Conservation (phyloP, 352 stramenopile genomes). For the Plasmopara halstedii region DNA sequence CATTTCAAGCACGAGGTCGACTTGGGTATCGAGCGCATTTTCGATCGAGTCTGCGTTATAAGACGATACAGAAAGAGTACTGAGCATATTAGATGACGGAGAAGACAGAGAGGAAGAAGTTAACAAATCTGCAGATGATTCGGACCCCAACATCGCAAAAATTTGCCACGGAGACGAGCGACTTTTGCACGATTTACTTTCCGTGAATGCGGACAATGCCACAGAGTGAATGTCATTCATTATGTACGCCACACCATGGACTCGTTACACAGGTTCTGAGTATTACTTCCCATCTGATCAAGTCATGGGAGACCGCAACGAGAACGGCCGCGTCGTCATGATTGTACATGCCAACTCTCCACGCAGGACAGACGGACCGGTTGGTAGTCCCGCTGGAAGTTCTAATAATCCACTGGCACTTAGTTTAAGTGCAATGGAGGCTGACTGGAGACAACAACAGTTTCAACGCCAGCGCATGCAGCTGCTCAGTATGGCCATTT, state of each 20-base stretch:
- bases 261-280: neutral
- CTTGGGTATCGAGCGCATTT: conserved; percentile 3
- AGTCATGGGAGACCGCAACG: conserved; percentile 26
- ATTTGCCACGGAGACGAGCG: no score
- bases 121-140: neutral
- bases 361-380: conserved; percentile 16
- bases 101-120: conserved; percentile 10
- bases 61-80: neutral
- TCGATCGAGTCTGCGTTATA: neutral
- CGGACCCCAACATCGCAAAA: conserved; percentile 3
- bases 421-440: conserved; percentile 62
- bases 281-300: conserved; percentile 3
- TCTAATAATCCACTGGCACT: conserved; percentile 25
- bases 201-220: conserved; percentile 2
- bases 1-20: conserved; percentile 51
- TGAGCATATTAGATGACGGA: conserved; percentile 11
- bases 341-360: conserved; percentile 65
- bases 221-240: neutral
- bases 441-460: conserved; percentile 76
- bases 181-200: no score
- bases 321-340: conserved; percentile 65
- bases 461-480: conserved; percentile 85
- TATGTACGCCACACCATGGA: neutral
- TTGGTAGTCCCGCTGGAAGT: conserved; percentile 10
- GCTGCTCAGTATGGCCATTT: conserved; percentile 82